Conservation (phyloP, 2,329 filamentous ascomycete genomes). For the Pestalotiopsis sp. region DNA sequence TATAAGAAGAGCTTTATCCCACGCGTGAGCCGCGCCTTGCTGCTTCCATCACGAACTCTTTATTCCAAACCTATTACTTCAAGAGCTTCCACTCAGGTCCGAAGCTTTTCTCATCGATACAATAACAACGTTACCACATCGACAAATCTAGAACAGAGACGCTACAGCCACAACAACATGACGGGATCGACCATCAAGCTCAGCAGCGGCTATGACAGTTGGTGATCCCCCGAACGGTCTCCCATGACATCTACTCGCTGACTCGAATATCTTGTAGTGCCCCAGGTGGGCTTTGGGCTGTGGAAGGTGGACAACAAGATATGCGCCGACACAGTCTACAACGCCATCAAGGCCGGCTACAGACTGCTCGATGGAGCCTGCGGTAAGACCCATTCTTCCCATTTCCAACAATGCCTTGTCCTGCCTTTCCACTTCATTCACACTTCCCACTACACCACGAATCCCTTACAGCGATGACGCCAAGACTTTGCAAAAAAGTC, state of each 20-base stretch:
- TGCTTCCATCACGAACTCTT: background rate
- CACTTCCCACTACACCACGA: background rate
- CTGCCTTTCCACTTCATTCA: no score
- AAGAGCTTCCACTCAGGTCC: background rate
- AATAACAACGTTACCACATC: background rate
- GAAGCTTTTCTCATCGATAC: background rate
- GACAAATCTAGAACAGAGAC: background rate
- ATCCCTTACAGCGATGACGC: background rate
- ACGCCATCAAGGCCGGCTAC: constrained; percentile 68
- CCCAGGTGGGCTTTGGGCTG: constrained; percentile 75
- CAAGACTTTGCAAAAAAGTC: background rate
- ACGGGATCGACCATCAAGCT: constrained; percentile 58
- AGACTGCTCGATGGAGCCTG: constrained; percentile 63
- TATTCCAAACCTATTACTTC: background rate
- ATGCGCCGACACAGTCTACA: constrained; percentile 77
- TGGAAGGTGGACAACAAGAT: constrained; percentile 82
- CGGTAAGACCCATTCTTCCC: constrained; percentile 41
- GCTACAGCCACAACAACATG: constrained; percentile 13
- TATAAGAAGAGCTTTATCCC: constrained; percentile 12
- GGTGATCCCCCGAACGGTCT: background rate
- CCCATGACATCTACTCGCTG: background rate
- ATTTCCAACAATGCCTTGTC: background rate
- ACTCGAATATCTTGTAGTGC: constrained; percentile 44
- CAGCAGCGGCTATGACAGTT: constrained; percentile 62
- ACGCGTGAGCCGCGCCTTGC: background rate